Percentiles rank a stretch among this genome's conserved stretches.
Evolutionary conservation across 176 grass and related monocot genomes (phyloP).

Genomic region (Ampelocalamus luodianensis): DNA sequence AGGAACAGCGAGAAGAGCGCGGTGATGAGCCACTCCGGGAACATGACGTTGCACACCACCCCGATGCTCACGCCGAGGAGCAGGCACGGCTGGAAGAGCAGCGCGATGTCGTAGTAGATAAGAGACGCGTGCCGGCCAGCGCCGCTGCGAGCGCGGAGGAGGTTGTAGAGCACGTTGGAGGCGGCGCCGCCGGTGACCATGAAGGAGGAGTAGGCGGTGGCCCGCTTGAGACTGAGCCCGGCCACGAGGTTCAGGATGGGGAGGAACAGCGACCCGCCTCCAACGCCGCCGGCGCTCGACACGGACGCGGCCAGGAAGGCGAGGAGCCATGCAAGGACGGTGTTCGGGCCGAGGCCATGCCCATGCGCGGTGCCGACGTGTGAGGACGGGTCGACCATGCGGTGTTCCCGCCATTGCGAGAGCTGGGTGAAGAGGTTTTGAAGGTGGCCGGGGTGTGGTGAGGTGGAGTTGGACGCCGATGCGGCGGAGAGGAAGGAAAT

Average conservation of each 20-base stretch:
- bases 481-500: slow-evolving; percentile 35
- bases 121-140: slow-evolving; percentile 2
- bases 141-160: slow-evolving; percentile 33
- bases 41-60: slow-evolving; percentile 76
- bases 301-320: slow-evolving; percentile 65
- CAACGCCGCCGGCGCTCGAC: slow-evolving; percentile 72
- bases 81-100: slow-evolving; percentile 77
- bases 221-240: slow-evolving; percentile 62
- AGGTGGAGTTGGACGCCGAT: slow-evolving; percentile 38
- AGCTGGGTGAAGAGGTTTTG: slow-evolving; percentile 38
- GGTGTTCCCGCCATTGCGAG: slow-evolving; percentile 54
- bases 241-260: slow-evolving; percentile 76
- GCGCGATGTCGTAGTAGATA: slow-evolving; percentile 75
- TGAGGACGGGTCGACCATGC: slow-evolving; percentile 30
- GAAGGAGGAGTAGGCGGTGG: slow-evolving; percentile 69
- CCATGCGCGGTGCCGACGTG: background rate
- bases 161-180: slow-evolving; percentile 70
- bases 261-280: slow-evolving; percentile 79
- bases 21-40: slow-evolving; percentile 93
- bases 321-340: slow-evolving; percentile 52
- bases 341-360: background rate
- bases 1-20: slow-evolving; percentile 69
- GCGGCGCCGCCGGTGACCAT: slow-evolving; percentile 76
- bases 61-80: slow-evolving; percentile 83
- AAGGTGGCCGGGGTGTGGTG: slow-evolving; percentile 19